A percentile compares a stretch with the other conserved stretches of the same genome.
These are phyloP conservation scores for Cryptococcus sp. DNA, from an alignment of 1,284 basidiomycete species.

Conservation along the genomic window DNA sequence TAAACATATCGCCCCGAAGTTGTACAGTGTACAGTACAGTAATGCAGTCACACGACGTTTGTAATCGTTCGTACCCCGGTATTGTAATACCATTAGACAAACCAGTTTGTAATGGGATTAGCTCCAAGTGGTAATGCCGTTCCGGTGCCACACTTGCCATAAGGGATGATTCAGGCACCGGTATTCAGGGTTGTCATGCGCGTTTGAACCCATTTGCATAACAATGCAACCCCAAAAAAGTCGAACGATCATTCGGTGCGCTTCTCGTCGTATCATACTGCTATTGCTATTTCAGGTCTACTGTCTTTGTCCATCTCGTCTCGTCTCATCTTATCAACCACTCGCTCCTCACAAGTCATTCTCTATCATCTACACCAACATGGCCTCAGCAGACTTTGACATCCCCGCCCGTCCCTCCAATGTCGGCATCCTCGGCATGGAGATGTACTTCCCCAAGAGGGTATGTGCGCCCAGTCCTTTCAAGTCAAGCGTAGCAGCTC, in stretches of 20 bases:
- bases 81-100: too few relatives aligned
- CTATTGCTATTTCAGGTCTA: conserved; percentile 1
- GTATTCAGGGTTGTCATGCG: background rate
- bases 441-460: conserved; percentile 90
- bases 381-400: conserved; percentile 40
- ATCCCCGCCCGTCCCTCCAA: conserved; percentile 72
- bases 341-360: background rate
- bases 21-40: too few relatives aligned
- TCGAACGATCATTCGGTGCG: background rate
- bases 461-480: conserved; percentile 58
- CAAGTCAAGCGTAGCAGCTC: background rate
- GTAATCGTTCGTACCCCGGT: background rate
- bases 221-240: conserved; percentile 1
- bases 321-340: background rate
- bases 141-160: background rate
- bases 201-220: background rate
- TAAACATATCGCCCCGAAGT: background rate
- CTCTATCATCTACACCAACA: conserved; percentile 7
- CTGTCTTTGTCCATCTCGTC: background rate
- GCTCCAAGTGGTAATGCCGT: too few relatives aligned
- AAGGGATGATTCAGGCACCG: background rate
- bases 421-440: conserved; percentile 88
- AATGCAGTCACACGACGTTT: background rate
- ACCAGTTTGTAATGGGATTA: too few relatives aligned
- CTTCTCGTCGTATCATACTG: background rate